Evolutionary conservation across 2,329 filamentous ascomycete genomes (phyloP), one percentile per base, ranked within the genome.

Genomic region (Neurospora crassa): DNA sequence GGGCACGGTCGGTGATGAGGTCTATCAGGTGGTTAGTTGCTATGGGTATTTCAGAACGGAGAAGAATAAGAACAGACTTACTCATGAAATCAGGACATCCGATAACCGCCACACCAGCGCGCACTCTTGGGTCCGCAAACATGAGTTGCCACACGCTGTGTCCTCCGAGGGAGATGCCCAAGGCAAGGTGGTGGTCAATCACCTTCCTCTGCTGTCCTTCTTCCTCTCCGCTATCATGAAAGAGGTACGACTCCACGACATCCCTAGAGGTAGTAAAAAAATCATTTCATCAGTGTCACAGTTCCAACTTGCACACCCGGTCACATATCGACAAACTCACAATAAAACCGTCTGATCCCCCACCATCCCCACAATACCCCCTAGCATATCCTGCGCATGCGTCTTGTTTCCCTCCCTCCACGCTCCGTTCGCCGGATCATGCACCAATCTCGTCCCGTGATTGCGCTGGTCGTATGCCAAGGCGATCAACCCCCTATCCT

Each of bases 381-480:
- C 89, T 79, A 96, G 94, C 94, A 99, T 97, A 80, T 99, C 96
- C 78, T 93, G 89, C 0, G 94, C 95, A 82, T 98, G 96, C 7
- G 85, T 87, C 43, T 86, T 83, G 78, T 97, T 97, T 40, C 93
- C 94, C 45, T 88, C 81, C 63, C 88, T 87, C 95, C 94, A 98
- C 4, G 91, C 86, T 75, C 90, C 84, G 79, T 97, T 98, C 37
- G 91, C 89, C 20, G 85, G 75, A 8, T 87, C 82, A 76, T 90
- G 86, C 1, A 95, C 87, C 72, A 89, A 81, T 70, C 96, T 84
- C 2, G 87, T 86, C 37, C 96, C 96, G 81, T 98, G 96, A 80
- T 98, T 98, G 67, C 95, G 88, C 83, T 97, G 94, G 81, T 98
- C 96, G 80, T 97, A 97, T 2, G 91, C 88, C 14, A 94, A 87